phyloP scores from a whole-genome alignment of 192 early-diverging fungal genomes.

The Hyaloraphidium curvatum region DNA sequence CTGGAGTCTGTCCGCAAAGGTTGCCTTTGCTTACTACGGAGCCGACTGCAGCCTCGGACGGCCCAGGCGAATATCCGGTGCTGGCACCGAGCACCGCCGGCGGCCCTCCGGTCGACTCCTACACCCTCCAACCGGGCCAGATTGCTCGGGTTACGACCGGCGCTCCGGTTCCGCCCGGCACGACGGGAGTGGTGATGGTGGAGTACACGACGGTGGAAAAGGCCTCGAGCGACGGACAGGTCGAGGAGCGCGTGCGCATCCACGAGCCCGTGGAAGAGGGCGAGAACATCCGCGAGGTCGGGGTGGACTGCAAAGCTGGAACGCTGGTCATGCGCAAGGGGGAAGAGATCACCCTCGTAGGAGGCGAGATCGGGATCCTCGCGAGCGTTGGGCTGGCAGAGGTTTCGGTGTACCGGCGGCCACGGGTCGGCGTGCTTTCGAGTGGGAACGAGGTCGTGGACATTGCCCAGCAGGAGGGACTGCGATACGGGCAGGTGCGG shows the following conservation, averaged over 20 bases:
- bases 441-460: conserved; percentile 78
- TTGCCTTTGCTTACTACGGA: too few species aligned
- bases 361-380: conserved; percentile 70
- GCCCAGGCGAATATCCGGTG: conserved; percentile 60
- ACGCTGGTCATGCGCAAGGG: conserved; percentile 36
- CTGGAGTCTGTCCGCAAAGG: too few species aligned
- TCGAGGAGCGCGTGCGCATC: conserved; percentile 35
- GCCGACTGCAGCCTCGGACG: conserved; percentile 38
- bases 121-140: conserved; percentile 28
- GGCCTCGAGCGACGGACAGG: conserved; percentile 26
- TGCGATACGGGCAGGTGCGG: conserved; percentile 43
- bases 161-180: conserved; percentile 60
- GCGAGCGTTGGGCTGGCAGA: conserved; percentile 50
- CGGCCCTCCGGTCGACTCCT: conserved; percentile 3
- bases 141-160: conserved; percentile 74
- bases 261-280: conserved; percentile 14
- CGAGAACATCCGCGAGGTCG: conserved; percentile 65
- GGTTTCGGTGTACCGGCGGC: conserved; percentile 36
- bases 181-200: conserved; percentile 89
- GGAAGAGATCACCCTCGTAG: conserved; percentile 35
- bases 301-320: conserved; percentile 47
- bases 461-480: not conserved
- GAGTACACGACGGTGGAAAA: conserved; percentile 67
- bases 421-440: conserved; percentile 60
- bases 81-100: conserved; percentile 37